These are phyloP conservation scores for Zizania latifolia DNA, from an alignment of 176 grass and related monocot genomes.

Conservation along the genomic window DNA sequence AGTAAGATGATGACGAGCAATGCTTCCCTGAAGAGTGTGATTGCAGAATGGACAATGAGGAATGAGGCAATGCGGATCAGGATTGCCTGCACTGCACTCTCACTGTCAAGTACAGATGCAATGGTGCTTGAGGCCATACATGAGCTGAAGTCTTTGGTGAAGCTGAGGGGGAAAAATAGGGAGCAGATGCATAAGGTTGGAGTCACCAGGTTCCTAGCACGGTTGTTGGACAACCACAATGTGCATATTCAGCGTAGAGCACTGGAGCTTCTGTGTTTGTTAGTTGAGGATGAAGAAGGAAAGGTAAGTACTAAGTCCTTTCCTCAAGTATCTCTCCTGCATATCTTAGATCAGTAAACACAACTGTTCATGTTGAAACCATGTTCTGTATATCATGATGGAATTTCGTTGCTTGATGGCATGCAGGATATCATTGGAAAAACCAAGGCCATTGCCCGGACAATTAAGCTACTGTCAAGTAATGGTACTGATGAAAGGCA, in stretches of 20 bases:
- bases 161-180: constrained; percentile 49
- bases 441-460: constrained; percentile 57
- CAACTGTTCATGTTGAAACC: background rate
- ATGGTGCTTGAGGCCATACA: constrained; percentile 66
- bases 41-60: constrained; percentile 67
- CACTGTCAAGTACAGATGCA: constrained; percentile 37
- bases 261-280: constrained; percentile 52
- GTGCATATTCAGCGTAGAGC: constrained; percentile 38
- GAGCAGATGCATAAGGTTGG: constrained; percentile 64
- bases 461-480: constrained; percentile 60
- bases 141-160: constrained; percentile 49
- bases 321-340: background rate
- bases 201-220: constrained; percentile 61
- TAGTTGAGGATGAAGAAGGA: constrained; percentile 75
- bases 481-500: constrained; percentile 43
- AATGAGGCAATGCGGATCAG: constrained; percentile 63
- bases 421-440: constrained; percentile 75
- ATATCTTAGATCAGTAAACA: constrained; percentile 12
- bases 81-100: constrained; percentile 50
- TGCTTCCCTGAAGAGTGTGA: constrained; percentile 62
- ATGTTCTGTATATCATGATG: constrained; percentile 6
- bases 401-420: constrained; percentile 18
- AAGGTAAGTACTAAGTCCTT: constrained; percentile 38
- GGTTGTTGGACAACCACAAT: constrained; percentile 51
- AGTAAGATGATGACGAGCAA: constrained; percentile 54